Base-by-base conservation (phyloP, 305 asterid genomes). In the Rubia occidens region DNA sequence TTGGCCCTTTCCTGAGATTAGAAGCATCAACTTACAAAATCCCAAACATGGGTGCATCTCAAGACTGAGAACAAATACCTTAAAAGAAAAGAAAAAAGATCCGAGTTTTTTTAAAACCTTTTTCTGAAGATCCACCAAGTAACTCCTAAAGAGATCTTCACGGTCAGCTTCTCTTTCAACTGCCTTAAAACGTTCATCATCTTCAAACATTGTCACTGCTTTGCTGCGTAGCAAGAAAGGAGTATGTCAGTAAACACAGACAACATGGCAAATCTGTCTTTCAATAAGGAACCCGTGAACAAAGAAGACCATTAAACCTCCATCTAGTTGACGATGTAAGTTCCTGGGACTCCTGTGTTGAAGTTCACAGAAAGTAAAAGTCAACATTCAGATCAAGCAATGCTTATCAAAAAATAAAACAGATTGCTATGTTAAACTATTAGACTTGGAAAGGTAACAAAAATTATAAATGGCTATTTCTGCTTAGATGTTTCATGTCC, bases 161-260 rank as follows among this genome's bases (percentile, higher is more conserved):
- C 99, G 97, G 61, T 90, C 99, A 59, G 85, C 83, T 80, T 85
- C 97, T 78, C 80, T 86, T 78, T 91, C 97, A 73, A 94, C 95
- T 75, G 97, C 95, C 85, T 90, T 91, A 82, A 90, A 94, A 75
- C 97, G 91, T 74, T 84, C 83, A 86, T 94, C 99, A 60, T 87
- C 97, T 78, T 87, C 99, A 79, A 94, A 88, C 92, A 86, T 89
- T 58, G 84, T 75, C 63, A 86, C 85, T 47, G 97, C 97, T 81
- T 94, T 91, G 92, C 99, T 94, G 96, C 68, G 58, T 55, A 72
- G 72, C 6, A 71, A 74, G 74, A 3, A 71, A 54, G 67, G 40
- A 77, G 70, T 53, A 79, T 55, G 65, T 69, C 78, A 78, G 45
- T 42, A 74, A 63, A 72, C 21, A 74, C 40, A 10, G 14, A 40